Conservation (phyloP, 163 green algal genomes). For the Chlorella variabilis region DNA sequence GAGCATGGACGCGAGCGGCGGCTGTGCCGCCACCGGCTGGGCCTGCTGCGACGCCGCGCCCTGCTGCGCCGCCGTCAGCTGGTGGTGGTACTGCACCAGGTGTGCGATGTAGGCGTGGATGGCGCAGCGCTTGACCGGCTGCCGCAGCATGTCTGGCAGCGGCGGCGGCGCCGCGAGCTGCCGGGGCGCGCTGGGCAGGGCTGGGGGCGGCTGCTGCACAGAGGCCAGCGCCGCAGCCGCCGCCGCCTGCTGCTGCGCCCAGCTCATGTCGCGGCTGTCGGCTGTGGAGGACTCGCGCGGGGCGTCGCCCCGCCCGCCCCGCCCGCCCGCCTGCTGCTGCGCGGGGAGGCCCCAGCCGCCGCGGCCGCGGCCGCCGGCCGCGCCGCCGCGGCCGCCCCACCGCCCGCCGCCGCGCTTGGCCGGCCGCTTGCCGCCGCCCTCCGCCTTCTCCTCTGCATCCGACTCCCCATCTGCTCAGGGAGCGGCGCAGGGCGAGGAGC, state of each 20-base stretch:
- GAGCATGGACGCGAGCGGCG: background rate
- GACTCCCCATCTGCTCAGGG: conserved; percentile 18
- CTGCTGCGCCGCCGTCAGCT: background rate
- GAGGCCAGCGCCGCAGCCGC: background rate
- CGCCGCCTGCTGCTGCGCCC: background rate
- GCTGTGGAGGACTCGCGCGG: conserved; percentile 6
- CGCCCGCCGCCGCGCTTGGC: background rate
- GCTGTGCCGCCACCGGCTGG: background rate
- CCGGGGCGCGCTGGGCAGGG: background rate
- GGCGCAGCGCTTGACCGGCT: conserved; percentile 57
- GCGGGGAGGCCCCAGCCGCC: background rate
- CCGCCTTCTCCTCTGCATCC: background rate
- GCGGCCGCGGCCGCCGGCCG: background rate
- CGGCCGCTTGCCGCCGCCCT: background rate
- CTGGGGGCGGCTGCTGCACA: background rate
- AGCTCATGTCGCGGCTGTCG: conserved; percentile 14
- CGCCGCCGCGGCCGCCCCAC: background rate
- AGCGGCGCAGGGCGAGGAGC: background rate
- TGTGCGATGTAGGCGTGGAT: conserved; percentile 70
- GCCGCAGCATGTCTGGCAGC: conserved; percentile 20
- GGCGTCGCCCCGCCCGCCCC: background rate
- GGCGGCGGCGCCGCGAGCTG: background rate
- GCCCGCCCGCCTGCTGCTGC: background rate
- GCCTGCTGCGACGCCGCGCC: background rate
- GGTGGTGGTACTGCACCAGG: conserved; percentile 63